Evolutionary conservation across 495 filamentous ascomycete species (phyloP), one percentile per base, ranked within the genome.

Genomic region (Glarea lozoyensis): DNA sequence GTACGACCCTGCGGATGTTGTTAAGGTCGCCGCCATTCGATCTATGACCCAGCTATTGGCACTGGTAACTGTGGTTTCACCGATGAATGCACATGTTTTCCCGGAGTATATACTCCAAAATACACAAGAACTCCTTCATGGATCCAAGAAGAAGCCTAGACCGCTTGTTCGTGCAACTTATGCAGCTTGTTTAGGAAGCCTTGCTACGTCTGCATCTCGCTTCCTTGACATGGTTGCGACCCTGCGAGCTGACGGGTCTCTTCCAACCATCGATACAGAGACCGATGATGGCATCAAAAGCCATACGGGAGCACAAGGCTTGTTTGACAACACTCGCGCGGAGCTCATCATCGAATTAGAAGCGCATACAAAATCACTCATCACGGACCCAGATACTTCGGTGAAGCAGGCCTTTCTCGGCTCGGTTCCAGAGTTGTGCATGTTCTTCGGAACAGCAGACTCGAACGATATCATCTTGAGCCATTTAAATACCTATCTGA

Each of bases 401-500:
- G 93, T 99, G 20, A 82, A 88, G 29, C 75, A 89, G 42, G 87
- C 93, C 0, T 95, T 99, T 55, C 71, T 99, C n/a, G 80, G 82
- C 15, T 96, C 92, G 10, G 92, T 99, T 0, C 81, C 89, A 2
- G 83, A 84, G 30, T 72, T 99, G 0, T 99, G 93, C 56, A 79
- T 95, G 41, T 97, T 97, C 61, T 97, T 99, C 49, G 92, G 92
- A 11, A 89, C 79, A 38, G 61, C 78, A 17, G 84, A 86, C 55
- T 81, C 92, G 2, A 97, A 88, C 55, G 93, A 99, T 55, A 86
- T 97, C 12, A 82, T 99, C 27, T 64, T 97, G 3, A 93, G 87
- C 27, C 92, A 99, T 59, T 65, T 99, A 17, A 99, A 97, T 56
- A 99, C 93, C 0, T 99, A 99, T 52, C 70, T 99, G 6, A 99